These are phyloP conservation scores for Aspergillus sp. DNA, from an alignment of 2,329 filamentous ascomycete genomes.

Conservation along the genomic window DNA sequence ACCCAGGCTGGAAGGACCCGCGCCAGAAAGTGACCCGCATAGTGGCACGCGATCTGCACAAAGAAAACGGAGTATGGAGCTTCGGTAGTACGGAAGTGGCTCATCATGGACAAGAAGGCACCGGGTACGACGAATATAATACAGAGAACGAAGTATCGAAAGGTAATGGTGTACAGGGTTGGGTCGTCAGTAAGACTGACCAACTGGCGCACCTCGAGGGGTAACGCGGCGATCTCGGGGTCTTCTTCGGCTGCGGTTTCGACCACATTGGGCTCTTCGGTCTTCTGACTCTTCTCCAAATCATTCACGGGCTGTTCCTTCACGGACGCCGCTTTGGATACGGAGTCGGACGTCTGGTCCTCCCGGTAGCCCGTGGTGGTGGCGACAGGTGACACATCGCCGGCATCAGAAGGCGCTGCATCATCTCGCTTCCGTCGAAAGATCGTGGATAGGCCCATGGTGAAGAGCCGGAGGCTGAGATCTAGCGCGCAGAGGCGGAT, in stretches of 20 bases:
- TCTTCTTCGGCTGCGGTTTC: constrained; percentile 46
- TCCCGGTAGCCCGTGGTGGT: background rate
- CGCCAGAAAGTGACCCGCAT: constrained; percentile 56
- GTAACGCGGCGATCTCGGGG: constrained; percentile 56
- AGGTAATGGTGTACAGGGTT: constrained; percentile 58
- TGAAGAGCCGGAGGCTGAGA: background rate
- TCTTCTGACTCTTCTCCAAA: constrained; percentile 21
- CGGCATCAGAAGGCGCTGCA: background rate
- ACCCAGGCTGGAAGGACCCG: constrained; percentile 52
- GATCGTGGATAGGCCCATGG: constrained; percentile 7
- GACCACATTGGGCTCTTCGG: constrained; percentile 1
- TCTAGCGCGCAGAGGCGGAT: background rate
- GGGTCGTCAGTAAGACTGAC: constrained; percentile 62
- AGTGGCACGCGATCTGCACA: constrained; percentile 61
- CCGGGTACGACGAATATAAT: constrained; percentile 60
- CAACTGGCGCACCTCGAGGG: constrained; percentile 57
- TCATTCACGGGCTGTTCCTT: constrained; percentile 10
- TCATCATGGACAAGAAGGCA: constrained; percentile 60
- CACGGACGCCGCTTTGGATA: background rate
- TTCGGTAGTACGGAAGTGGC: constrained; percentile 59
- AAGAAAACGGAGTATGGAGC: constrained; percentile 64
- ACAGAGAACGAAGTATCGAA: constrained; percentile 60
- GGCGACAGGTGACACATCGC: background rate
- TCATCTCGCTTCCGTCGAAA: background rate
- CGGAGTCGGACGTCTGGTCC: background rate